A percentile compares a stretch with the other conserved stretches of the same genome.
Conservation (phyloP, 1,284 basidiomycete species). For the Bjerkandera adusta region DNA sequence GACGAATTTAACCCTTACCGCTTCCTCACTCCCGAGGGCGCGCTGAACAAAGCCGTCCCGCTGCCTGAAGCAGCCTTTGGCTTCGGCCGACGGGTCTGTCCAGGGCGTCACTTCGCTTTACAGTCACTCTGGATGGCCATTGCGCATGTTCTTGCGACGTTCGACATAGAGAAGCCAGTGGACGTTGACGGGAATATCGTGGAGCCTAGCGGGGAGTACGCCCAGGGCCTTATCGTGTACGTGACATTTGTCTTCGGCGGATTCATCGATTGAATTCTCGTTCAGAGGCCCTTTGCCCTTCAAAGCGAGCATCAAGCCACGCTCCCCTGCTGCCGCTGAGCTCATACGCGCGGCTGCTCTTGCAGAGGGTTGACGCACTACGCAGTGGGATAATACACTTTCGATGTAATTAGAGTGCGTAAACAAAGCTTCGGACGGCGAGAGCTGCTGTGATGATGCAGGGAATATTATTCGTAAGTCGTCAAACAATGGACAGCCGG, state of each 20-base stretch:
- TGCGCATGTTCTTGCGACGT: constrained; percentile 21
- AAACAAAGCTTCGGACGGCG: too few relatives aligned
- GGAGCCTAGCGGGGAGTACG: constrained; percentile 14
- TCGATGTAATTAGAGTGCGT: too few relatives aligned
- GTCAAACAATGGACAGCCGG: too few relatives aligned
- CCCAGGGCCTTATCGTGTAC: too few relatives aligned
- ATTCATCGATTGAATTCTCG: too few relatives aligned
- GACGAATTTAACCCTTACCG: constrained; percentile 1
- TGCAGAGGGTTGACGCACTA: too few relatives aligned
- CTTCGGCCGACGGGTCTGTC: constrained; percentile 23
- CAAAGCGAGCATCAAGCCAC: background rate
- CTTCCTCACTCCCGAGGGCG: constrained; percentile 1
- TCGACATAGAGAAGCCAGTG: constrained; percentile 20
- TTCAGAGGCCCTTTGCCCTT: too few relatives aligned
- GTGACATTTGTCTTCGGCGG: too few relatives aligned
- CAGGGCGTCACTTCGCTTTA: constrained; percentile 26
- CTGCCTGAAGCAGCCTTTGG: constrained; percentile 11
- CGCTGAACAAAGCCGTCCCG: background rate
- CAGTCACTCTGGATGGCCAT: constrained; percentile 23
- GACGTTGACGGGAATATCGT: constrained; percentile 23
- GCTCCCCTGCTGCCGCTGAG: background rate
- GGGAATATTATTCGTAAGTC: too few relatives aligned
- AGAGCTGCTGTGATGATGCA: too few relatives aligned
- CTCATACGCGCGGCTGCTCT: too few relatives aligned
- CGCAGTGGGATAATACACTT: too few relatives aligned